Evolutionary conservation across 2,329 filamentous ascomycete species (phyloP).

Genomic region (Pseudonectria foliicola): DNA sequence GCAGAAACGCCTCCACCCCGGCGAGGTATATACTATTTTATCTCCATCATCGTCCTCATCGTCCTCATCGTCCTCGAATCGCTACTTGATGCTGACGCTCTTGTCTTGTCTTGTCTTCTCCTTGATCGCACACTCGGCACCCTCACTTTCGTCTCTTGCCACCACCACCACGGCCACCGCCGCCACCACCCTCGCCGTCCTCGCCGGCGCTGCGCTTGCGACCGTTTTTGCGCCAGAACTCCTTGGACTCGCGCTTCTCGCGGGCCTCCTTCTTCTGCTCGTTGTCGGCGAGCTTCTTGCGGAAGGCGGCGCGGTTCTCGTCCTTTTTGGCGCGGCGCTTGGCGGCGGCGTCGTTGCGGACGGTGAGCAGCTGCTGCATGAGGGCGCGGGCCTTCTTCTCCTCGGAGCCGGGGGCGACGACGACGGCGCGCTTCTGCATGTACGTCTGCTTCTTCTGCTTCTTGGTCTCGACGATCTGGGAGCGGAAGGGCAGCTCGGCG

Average conservation of each 20-base stretch:
- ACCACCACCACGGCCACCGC: constrained; percentile 25
- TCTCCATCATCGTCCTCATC: constrained; percentile 3
- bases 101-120: not conserved
- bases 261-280: constrained; percentile 78
- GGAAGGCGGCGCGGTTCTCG: constrained; percentile 71
- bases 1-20: constrained; percentile 11
- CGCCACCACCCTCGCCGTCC: constrained; percentile 29
- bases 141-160: constrained; percentile 28
- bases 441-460: constrained; percentile 78
- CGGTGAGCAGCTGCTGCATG: constrained; percentile 85
- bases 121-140: not conserved
- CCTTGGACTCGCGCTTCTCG: constrained; percentile 86
- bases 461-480: constrained; percentile 77
- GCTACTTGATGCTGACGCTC: not conserved
- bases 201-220: constrained; percentile 51
- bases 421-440: constrained; percentile 91
- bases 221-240: constrained; percentile 88
- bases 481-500: constrained; percentile 83
- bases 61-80: no score
- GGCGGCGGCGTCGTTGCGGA: constrained; percentile 83
- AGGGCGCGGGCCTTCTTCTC: constrained; percentile 84
- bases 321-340: constrained; percentile 83
- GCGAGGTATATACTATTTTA: constrained; percentile 15
- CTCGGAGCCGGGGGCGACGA: constrained; percentile 69
- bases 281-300: constrained; percentile 74